phyloP scores from a whole-genome alignment of 2,329 filamentous ascomycete species.

The Pezicula carpinea region DNA sequence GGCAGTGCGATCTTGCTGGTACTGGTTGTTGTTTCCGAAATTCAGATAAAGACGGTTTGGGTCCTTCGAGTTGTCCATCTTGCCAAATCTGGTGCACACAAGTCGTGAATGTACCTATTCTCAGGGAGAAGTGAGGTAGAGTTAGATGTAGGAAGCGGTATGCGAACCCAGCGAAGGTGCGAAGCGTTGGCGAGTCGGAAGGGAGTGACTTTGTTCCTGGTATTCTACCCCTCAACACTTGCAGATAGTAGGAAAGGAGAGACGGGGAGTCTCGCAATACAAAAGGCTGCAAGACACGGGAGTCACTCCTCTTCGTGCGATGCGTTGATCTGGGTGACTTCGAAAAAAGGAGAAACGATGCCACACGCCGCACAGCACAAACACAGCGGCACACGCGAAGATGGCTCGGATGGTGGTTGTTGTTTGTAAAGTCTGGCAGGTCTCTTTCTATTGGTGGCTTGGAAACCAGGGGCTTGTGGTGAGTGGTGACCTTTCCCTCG shows the following conservation, averaged over 20 bases:
- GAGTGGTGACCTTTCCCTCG: too few relatives aligned
- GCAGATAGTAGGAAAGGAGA: too few relatives aligned
- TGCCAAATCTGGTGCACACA: constrained; percentile 11
- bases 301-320: too few relatives aligned
- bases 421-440: constrained; percentile 2
- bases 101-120: not conserved
- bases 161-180: too few relatives aligned
- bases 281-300: too few relatives aligned
- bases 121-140: not conserved
- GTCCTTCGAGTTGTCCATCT: constrained; percentile 30
- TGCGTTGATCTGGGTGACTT: too few relatives aligned
- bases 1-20: constrained; percentile 54
- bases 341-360: not conserved
- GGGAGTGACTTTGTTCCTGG: constrained; percentile 20
- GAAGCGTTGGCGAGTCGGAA: constrained; percentile 9
- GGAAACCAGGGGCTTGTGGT: too few relatives aligned
- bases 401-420: not conserved
- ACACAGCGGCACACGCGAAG: not conserved
- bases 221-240: constrained; percentile 14
- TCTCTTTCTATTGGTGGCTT: too few relatives aligned
- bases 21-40: constrained; percentile 57
- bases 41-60: constrained; percentile 59
- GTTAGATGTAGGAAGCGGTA: not conserved
- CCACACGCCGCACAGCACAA: not conserved
- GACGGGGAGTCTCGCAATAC: too few relatives aligned